Evolutionary conservation across 306 rosid genomes (phyloP).

Genomic region (Urtica urens): DNA sequence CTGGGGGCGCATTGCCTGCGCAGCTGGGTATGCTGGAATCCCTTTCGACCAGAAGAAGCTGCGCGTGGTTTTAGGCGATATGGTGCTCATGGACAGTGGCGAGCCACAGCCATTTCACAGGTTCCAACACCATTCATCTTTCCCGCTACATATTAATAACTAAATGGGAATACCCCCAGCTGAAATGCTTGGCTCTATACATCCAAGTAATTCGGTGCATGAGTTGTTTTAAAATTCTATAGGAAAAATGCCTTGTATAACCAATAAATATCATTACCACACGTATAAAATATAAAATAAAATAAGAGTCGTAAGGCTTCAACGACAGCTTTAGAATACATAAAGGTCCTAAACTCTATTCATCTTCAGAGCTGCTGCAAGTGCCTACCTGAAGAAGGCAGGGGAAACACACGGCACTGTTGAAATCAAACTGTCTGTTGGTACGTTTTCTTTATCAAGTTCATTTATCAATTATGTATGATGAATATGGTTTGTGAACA

Average conservation of each 20-base stretch:
- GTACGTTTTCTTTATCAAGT: slow-evolving; percentile 47
- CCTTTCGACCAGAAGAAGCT: slow-evolving; percentile 60
- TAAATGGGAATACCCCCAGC: no score
- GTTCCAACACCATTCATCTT: no score
- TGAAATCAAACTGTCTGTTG: slow-evolving; percentile 52
- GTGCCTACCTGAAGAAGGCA: slow-evolving; percentile 65
- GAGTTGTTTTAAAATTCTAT: no score
- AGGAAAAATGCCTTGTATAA: no score
- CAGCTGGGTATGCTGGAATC: slow-evolving; percentile 88
- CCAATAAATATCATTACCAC: background rate
- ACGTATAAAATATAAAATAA: background rate
- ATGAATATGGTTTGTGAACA: slow-evolving; percentile 12
- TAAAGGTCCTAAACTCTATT: background rate
- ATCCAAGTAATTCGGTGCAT: no score
- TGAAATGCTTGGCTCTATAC: no score
- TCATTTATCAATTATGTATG: background rate
- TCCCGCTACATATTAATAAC: no score
- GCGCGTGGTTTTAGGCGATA: slow-evolving; percentile 64
- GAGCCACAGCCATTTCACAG: slow-evolving; percentile 75
- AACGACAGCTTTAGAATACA: no score
- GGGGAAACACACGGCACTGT: slow-evolving; percentile 81
- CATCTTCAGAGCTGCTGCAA: slow-evolving; percentile 49
- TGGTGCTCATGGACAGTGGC: slow-evolving; percentile 72
- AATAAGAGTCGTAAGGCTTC: no score
- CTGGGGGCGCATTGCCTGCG: slow-evolving; percentile 94